Evolutionary conservation across 768 basidiomycete genomes (phyloP).

Genomic region (Coprinellus aureogranulatus): DNA sequence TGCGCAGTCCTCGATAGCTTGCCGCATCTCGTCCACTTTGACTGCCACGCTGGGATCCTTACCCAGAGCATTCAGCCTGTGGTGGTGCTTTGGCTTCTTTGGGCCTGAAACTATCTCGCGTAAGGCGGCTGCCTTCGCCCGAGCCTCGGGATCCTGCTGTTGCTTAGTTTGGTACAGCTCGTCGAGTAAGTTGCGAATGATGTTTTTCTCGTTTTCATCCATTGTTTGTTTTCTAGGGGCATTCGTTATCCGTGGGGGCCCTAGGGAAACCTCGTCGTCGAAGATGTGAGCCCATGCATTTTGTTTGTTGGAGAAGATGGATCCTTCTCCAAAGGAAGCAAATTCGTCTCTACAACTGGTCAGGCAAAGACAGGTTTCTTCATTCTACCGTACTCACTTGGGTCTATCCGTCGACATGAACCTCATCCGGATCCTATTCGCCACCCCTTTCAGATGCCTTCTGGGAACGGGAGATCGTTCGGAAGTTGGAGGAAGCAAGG

Average conservation of each 20-base stretch:
- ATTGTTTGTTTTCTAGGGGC: slow-evolving; percentile 44
- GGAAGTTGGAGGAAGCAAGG: background rate
- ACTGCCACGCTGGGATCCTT: no score
- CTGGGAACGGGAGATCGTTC: background rate
- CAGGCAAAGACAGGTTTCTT: no score
- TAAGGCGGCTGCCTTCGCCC: background rate
- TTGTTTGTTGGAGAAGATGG: slow-evolving; percentile 11
- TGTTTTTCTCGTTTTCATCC: slow-evolving; percentile 63
- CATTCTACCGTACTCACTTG: no score
- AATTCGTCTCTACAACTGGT: no score
- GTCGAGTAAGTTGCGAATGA: slow-evolving; percentile 73
- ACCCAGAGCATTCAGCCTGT: background rate
- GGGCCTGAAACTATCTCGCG: background rate
- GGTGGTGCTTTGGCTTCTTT: background rate
- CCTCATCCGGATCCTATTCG: no score
- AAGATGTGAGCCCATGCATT: slow-evolving; percentile 17
- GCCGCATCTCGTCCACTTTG: slow-evolving; percentile 1
- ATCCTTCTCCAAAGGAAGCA: background rate
- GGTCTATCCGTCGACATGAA: no score
- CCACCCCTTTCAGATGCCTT: background rate
- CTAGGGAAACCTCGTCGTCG: background rate
- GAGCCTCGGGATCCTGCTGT: background rate
- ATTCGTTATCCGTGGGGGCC: no score
- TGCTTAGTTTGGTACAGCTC: slow-evolving; percentile 48
- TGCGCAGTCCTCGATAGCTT: background rate